phyloP scores from a whole-genome alignment of 305 asterid species.

The Coffea humblotiana region DNA sequence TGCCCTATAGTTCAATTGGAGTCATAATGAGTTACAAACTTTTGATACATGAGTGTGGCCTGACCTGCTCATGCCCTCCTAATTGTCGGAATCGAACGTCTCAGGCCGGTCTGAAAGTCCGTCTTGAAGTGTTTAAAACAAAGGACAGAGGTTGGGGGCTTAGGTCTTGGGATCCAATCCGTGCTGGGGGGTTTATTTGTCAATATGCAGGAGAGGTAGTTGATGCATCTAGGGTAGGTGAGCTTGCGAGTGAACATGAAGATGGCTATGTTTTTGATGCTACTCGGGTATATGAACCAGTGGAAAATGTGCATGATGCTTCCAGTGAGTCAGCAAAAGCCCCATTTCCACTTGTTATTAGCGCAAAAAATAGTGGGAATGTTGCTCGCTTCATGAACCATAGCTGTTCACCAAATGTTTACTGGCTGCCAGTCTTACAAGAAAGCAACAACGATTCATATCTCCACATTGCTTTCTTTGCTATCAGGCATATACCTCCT shows the following conservation, averaged over 20 bases:
- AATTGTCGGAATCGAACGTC: constrained; percentile 69
- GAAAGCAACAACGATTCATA: constrained; percentile 54
- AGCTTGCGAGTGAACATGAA: constrained; percentile 41
- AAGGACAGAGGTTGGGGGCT: constrained; percentile 91
- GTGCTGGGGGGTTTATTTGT: constrained; percentile 75
- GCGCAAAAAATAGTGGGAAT: constrained; percentile 69
- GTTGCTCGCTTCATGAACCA: constrained; percentile 93
- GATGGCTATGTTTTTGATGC: constrained; percentile 68
- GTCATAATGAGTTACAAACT: constrained; percentile 55
- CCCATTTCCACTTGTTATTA: constrained; percentile 63
- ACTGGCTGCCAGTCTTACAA: constrained; percentile 78
- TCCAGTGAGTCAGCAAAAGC: constrained; percentile 37
- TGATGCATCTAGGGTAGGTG: constrained; percentile 39
- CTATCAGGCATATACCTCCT: constrained; percentile 87
- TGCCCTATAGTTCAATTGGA: constrained; percentile 66
- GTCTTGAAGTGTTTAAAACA: constrained; percentile 83
- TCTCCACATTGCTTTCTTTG: constrained; percentile 82
- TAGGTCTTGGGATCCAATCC: constrained; percentile 93
- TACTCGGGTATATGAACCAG: constrained; percentile 63
- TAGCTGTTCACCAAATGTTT: constrained; percentile 77
- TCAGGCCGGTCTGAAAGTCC: constrained; percentile 67
- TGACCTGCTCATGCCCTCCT: constrained; percentile 67
- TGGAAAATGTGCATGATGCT: constrained; percentile 48
- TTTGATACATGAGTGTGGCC: constrained; percentile 72
- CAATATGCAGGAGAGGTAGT: constrained; percentile 88